Conservation (phyloP, 345 rosid genomes). For the Arabis alpina region DNA sequence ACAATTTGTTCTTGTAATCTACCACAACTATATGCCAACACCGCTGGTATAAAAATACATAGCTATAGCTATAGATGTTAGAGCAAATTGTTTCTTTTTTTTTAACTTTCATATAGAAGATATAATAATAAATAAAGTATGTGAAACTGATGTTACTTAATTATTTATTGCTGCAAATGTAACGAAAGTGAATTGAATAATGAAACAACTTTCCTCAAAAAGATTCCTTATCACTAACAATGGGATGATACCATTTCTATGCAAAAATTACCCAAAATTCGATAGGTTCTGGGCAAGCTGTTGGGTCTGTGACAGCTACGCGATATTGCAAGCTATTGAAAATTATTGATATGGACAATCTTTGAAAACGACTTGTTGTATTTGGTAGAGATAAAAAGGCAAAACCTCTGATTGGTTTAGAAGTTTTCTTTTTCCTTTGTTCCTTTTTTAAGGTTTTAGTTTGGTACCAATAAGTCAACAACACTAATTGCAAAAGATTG, state of each 20-base stretch:
- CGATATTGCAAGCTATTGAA: conserved; percentile 45
- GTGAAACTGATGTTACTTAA: conserved; percentile 21
- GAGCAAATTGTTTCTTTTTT: not conserved
- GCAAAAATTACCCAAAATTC: conserved; percentile 39
- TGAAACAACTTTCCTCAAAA: conserved; percentile 45
- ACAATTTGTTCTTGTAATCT: conserved; percentile 36
- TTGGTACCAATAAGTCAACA: conserved; percentile 43
- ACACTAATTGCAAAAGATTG: conserved; percentile 29
- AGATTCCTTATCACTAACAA: conserved; percentile 47
- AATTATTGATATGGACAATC: conserved; percentile 48
- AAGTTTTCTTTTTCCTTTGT: conserved; percentile 26
- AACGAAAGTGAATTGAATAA: conserved; percentile 33
- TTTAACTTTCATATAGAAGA: not conserved
- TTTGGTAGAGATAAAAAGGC: conserved; percentile 31
- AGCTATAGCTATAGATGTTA: conserved; percentile 23
- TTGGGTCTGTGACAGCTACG: conserved; percentile 46
- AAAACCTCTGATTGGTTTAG: conserved; percentile 30
- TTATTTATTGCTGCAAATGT: conserved; percentile 25
- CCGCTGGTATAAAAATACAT: conserved; percentile 9
- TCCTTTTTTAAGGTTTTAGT: conserved; percentile 41
- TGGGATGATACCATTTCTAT: conserved; percentile 47
- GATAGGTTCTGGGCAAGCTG: conserved; percentile 46
- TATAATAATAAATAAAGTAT: conserved; percentile 28
- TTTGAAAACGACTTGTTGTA: conserved; percentile 41
- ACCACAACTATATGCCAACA: conserved; percentile 16